Percentiles rank a stretch among this genome's conserved stretches.
Evolutionary conservation across 2,329 filamentous ascomycete species (phyloP).

Genomic region (Trichophyton verrucosum): DNA sequence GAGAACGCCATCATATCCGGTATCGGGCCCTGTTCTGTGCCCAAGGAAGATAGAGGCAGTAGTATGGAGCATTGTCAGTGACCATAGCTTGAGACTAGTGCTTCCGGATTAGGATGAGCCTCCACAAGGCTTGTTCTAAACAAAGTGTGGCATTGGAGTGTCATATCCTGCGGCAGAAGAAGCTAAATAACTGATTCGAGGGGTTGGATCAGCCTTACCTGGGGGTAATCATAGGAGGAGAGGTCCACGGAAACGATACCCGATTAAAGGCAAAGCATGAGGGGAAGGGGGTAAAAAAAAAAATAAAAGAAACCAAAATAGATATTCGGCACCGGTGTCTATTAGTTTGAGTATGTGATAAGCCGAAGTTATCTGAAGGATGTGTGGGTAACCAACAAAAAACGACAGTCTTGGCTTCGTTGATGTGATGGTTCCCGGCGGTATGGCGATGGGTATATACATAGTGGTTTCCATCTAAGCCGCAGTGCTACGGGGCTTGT

Average conservation of each 20-base stretch:
- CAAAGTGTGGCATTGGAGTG: slow-evolving; percentile 3
- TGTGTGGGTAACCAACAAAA: slow-evolving; percentile 3
- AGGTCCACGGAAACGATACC: neutral
- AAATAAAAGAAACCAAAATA: neutral
- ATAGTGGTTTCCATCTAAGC: neutral
- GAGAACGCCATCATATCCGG: neutral
- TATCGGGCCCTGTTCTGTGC: neutral
- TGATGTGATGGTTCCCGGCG: neutral
- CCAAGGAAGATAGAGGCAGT: neutral
- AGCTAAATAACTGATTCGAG: neutral
- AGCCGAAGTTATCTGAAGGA: neutral
- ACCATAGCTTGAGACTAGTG: neutral
- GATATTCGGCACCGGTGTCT: neutral
- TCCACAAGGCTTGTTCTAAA: neutral
- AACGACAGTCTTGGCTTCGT: neutral
- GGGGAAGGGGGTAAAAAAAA: neutral
- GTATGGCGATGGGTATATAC: neutral
- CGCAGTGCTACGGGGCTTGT: neutral
- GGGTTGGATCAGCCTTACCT: neutral
- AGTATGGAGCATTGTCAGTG: neutral
- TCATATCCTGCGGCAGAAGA: neutral
- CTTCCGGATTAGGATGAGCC: slow-evolving; percentile 1
- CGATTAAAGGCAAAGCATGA: neutral
- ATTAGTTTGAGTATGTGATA: neutral
- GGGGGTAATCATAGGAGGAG: neutral